Conservation (phyloP, 2,329 filamentous ascomycete species). For the Neoarthrinium moseri region DNA sequence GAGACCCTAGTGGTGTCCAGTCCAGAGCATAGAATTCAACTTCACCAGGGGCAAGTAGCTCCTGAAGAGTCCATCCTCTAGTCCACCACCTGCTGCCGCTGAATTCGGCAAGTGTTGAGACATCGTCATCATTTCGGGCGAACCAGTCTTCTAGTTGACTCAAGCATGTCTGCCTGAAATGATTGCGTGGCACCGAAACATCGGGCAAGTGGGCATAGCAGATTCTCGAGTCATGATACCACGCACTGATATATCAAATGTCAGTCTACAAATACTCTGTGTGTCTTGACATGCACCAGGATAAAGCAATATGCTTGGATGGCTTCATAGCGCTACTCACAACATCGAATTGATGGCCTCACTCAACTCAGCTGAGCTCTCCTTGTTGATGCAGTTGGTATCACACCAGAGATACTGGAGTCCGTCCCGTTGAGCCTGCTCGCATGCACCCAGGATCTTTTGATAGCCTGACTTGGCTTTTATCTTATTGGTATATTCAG, state of each 20-base stretch:
- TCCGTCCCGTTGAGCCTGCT: slow-evolving; percentile 22
- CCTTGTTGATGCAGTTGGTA: slow-evolving; percentile 36
- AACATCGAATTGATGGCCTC: slow-evolving; percentile 38
- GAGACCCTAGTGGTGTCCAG: slow-evolving; percentile 15
- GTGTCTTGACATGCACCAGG: slow-evolving; percentile 13
- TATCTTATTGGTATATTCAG: neutral
- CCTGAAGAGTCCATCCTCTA: slow-evolving; percentile 25
- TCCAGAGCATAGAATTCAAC: slow-evolving; percentile 21
- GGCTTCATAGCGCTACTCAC: neutral
- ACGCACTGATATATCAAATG: neutral
- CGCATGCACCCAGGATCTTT: slow-evolving; percentile 31
- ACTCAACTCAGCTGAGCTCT: slow-evolving; percentile 29
- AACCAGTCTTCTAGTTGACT: no score
- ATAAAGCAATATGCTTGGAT: slow-evolving; percentile 18
- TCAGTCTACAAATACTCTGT: no score
- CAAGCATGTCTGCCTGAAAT: no score
- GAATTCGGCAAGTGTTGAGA: no score
- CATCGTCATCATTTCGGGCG: no score
- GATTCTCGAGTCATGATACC: slow-evolving; percentile 15
- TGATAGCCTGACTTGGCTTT: slow-evolving; percentile 25
- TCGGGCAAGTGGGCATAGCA: slow-evolving; percentile 34
- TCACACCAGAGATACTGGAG: slow-evolving; percentile 33
- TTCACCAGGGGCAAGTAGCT: slow-evolving; percentile 18
- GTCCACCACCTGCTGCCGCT: slow-evolving; percentile 23
- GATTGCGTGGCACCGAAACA: slow-evolving; percentile 12